These are phyloP conservation scores for Murraya paniculata DNA, from an alignment of 345 rosid species.

Conservation along the genomic window DNA sequence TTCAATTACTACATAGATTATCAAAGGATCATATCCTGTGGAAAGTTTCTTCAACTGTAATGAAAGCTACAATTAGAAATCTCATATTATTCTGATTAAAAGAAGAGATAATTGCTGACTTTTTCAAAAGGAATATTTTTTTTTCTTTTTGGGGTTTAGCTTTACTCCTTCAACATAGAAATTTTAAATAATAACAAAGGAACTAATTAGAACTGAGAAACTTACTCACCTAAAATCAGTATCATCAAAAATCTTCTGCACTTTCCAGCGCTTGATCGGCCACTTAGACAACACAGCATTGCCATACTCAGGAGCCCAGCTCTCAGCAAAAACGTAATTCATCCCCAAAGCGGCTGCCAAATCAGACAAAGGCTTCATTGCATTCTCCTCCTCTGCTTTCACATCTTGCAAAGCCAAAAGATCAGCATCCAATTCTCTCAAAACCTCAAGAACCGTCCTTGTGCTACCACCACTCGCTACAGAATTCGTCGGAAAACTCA, in stretches of 20 bases:
- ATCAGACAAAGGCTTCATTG: constrained; percentile 92
- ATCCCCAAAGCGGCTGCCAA: constrained; percentile 82
- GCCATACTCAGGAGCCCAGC: constrained; percentile 99
- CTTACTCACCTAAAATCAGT: constrained; percentile 69
- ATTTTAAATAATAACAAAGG: not conserved
- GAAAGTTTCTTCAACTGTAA: constrained; percentile 10
- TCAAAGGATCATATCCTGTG: not conserved
- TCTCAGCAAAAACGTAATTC: constrained; percentile 90
- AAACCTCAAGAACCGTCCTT: constrained; percentile 66
- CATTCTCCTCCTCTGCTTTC: constrained; percentile 90
- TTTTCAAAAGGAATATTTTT: constrained; percentile 13
- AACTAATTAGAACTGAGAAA: not conserved
- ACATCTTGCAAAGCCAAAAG: constrained; percentile 90
- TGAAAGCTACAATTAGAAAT: not conserved
- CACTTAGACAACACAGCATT: constrained; percentile 86
- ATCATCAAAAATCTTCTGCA: constrained; percentile 83
- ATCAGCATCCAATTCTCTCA: constrained; percentile 80
- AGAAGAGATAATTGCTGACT: constrained; percentile 19
- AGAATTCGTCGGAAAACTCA: constrained; percentile 26
- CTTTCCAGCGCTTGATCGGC: constrained; percentile 72
- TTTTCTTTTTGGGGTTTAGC: not conserved
- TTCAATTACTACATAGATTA: not conserved
- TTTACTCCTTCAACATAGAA: not conserved
- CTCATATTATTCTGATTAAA: not conserved
- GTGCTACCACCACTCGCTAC: constrained; percentile 21